These are phyloP conservation scores for Hanseniaspora meyeri DNA, from an alignment of 805 yeast genomes.

Conservation along the genomic window DNA sequence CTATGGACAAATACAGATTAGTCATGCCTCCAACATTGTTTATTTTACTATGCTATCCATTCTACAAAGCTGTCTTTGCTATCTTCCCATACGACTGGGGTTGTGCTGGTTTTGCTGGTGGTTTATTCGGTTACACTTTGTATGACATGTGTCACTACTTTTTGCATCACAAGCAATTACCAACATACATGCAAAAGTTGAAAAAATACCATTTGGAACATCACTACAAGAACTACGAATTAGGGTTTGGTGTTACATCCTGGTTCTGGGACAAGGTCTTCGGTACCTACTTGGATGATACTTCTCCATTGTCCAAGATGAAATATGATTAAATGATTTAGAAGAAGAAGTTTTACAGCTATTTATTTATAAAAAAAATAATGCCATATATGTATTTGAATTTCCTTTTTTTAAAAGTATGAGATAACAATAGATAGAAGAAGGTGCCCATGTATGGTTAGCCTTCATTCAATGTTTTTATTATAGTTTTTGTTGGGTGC, in stretches of 20 bases:
- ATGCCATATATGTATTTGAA: not conserved
- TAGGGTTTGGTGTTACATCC: constrained; percentile 93
- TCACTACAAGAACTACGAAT: constrained; percentile 91
- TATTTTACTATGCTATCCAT: constrained; percentile 58
- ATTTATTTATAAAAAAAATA: not conserved
- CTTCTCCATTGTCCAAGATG: constrained; percentile 28
- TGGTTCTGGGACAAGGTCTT: constrained; percentile 90
- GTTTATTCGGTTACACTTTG: constrained; percentile 80
- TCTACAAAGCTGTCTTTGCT: constrained; percentile 63
- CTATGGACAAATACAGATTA: constrained; percentile 87
- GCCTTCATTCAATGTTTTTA: too few species aligned
- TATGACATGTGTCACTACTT: constrained; percentile 93
- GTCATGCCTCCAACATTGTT: constrained; percentile 95
- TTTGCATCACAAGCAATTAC: constrained; percentile 78
- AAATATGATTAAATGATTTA: constrained; percentile 22
- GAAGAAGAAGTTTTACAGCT: not conserved
- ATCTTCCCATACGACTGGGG: constrained; percentile 74
- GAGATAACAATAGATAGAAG: constrained; percentile 27
- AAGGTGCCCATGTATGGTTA: too few species aligned
- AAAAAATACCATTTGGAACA: constrained; percentile 92
- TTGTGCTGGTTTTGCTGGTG: constrained; percentile 90
- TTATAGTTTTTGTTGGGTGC: too few species aligned
- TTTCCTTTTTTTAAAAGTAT: not conserved
- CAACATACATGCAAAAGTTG: constrained; percentile 58
- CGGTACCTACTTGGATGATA: constrained; percentile 55